phyloP scores from a whole-genome alignment of 2,329 filamentous ascomycete species.

The Aspergillus unguis region DNA sequence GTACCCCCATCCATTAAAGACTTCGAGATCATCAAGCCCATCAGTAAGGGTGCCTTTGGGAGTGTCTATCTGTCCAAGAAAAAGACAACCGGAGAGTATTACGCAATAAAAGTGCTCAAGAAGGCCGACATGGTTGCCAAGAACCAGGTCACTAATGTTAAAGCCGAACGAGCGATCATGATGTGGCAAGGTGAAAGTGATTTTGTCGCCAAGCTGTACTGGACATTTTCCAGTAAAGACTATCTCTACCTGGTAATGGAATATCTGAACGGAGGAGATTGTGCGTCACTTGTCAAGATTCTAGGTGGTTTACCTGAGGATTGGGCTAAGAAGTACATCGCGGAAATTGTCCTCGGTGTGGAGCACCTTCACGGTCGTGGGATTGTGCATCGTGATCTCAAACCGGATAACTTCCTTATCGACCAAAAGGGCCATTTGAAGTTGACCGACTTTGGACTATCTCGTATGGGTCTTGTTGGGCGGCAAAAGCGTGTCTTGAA shows the following conservation, averaged over 20 bases:
- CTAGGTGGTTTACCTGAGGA: slow-evolving; percentile 89
- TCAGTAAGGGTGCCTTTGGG: slow-evolving; percentile 97
- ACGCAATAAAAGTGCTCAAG: slow-evolving; percentile 96
- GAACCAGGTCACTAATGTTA: slow-evolving; percentile 98
- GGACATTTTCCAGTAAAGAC: slow-evolving; percentile 99
- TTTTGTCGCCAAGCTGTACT: slow-evolving; percentile 97
- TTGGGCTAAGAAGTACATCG: slow-evolving; percentile 97
- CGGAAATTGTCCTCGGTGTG: slow-evolving; percentile 93
- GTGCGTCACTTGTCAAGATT: slow-evolving; percentile 92
- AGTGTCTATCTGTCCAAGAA: slow-evolving; percentile 98
- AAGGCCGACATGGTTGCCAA: slow-evolving; percentile 99
- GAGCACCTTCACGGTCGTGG: slow-evolving; percentile 91
- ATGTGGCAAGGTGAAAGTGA: slow-evolving; percentile 99
- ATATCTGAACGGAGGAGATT: slow-evolving; percentile 96
- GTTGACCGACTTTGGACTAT: slow-evolving; percentile 94
- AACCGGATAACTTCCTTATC: slow-evolving; percentile 95
- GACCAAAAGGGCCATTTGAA: slow-evolving; percentile 96
- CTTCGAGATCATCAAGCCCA: slow-evolving; percentile 98
- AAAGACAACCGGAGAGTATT: slow-evolving; percentile 97
- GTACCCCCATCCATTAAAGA: slow-evolving; percentile 97
- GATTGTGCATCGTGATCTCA: slow-evolving; percentile 94
- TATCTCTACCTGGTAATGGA: slow-evolving; percentile 99
- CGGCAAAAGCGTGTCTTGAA: slow-evolving; percentile 90
- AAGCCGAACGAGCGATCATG: slow-evolving; percentile 98
- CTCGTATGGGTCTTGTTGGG: slow-evolving; percentile 93